A percentile compares a stretch with the other conserved stretches of the same genome.
Conservation (phyloP, 495 filamentous ascomycete genomes). For the Podospora bellae-mahoneyi region DNA sequence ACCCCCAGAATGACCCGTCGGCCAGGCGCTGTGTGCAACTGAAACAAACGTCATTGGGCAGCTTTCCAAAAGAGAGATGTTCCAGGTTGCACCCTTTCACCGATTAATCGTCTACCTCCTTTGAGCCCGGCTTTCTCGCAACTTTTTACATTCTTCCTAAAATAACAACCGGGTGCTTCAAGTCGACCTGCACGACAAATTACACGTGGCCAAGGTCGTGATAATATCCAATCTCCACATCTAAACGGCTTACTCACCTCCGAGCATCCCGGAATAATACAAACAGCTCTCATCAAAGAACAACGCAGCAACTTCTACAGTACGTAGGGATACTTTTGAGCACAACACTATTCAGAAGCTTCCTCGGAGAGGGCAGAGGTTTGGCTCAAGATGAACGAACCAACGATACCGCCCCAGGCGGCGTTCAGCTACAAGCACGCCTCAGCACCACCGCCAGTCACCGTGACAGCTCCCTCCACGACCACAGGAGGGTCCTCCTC, state of each 20-base stretch:
- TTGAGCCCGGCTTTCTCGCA: background rate
- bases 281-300: background rate
- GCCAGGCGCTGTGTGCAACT: constrained; percentile 9
- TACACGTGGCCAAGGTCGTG: background rate
- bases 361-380: background rate
- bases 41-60: constrained; percentile 20
- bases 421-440: constrained; percentile 12
- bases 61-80: background rate
- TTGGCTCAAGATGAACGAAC: constrained; percentile 15
- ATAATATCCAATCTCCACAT: background rate
- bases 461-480: constrained; percentile 2
- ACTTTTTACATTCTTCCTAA: background rate
- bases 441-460: constrained; percentile 1
- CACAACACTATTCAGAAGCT: background rate
- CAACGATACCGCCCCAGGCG: constrained; percentile 16
- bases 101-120: background rate
- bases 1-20: background rate
- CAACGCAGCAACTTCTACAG: background rate
- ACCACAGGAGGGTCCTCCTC: background rate
- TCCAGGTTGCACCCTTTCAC: background rate
- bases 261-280: background rate
- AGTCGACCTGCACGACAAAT: background rate
- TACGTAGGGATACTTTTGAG: background rate
- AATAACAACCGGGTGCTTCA: background rate
- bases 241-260: background rate